Evolutionary conservation across 441 rosid species (phyloP), one percentile per base, ranked within the genome.

Genomic region (Gossypium laxum): DNA sequence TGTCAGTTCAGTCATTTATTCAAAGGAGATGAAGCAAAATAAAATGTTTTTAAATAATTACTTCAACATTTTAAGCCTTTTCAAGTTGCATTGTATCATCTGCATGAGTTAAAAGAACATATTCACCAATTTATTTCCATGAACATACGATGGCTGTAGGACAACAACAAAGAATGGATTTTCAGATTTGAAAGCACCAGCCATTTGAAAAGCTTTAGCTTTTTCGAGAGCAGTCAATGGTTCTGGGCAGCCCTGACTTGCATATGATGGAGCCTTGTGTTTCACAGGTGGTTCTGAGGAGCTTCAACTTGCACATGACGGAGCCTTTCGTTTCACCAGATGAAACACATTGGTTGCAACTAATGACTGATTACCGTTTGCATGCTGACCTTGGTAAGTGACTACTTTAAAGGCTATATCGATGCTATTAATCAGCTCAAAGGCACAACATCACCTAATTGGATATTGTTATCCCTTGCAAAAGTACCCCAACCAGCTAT

Each of bases 91-190:
- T 7, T 60, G 21, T 15, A 17, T 30, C 21, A 30, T 15, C 47
- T 8, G 61, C 30, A 8, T 24, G 15, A 24, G 14, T n/a, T 57
- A 22, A 24, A 3, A 28, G 1, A 6, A 30, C 65, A 2, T 60
- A 11, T 67, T 71, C 38, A 71, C 74, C 74, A 72, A 1, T 57
- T 38, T 30, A 72, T 28, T 1, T 45, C 22, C 1, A 43, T 32
- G 32, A 15, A 72, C 50, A 60, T 28, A 28, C n/a, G 61, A 48
- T 5, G 74, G 69, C 30, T 61, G 69, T 6, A 72, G 1, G 22
- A 48, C 50, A 11, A 62, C 4, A 60, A 21, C 22, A 61, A 72
- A 61, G 38, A 5, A 72, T 18, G 74, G 74, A 4, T 72, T 51
- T 48, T 52, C 59, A 50, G 74, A 72, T 61, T 21, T 72, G 69